phyloP scores from a whole-genome alignment of 2,329 filamentous ascomycete species.

The Sordariomycetes sp. region DNA sequence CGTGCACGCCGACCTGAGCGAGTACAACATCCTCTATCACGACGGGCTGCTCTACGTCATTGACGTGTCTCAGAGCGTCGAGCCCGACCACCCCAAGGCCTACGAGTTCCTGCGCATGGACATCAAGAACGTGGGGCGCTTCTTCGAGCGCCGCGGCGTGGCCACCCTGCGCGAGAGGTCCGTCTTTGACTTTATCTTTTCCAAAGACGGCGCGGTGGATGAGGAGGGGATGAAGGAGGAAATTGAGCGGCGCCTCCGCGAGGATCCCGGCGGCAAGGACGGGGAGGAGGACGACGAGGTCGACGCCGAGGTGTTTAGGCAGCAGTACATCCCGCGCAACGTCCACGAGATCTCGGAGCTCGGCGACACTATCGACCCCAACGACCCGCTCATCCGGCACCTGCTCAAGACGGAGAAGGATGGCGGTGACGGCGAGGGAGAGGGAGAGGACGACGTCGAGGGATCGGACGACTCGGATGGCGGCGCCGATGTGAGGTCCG shows the following conservation, averaged over 20 bases:
- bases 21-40: constrained; percentile 95
- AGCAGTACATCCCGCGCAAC: constrained; percentile 93
- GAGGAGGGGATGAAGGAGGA: constrained; percentile 45
- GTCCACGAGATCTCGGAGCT: constrained; percentile 86
- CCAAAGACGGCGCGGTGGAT: constrained; percentile 43
- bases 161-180: constrained; percentile 65
- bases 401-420: constrained; percentile 62
- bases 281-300: constrained; percentile 45
- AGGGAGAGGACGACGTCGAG: constrained; percentile 20
- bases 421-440: constrained; percentile 42
- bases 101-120: constrained; percentile 96
- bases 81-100: constrained; percentile 87
- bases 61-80: constrained; percentile 93
- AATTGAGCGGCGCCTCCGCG: constrained; percentile 55
- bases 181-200: constrained; percentile 76
- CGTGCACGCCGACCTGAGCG: constrained; percentile 91
- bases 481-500: constrained; percentile 21
- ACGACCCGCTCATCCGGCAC: constrained; percentile 30
- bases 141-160: constrained; percentile 78
- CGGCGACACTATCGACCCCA: constrained; percentile 55
- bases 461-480: constrained; percentile 25
- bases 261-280: constrained; percentile 26
- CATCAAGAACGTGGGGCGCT: constrained; percentile 91
- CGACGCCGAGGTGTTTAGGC: constrained; percentile 84
- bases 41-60: constrained; percentile 78